These are phyloP conservation scores for Dictyostelium capitatum DNA, from an alignment of 78 protist genomes.

Conservation along the genomic window DNA sequence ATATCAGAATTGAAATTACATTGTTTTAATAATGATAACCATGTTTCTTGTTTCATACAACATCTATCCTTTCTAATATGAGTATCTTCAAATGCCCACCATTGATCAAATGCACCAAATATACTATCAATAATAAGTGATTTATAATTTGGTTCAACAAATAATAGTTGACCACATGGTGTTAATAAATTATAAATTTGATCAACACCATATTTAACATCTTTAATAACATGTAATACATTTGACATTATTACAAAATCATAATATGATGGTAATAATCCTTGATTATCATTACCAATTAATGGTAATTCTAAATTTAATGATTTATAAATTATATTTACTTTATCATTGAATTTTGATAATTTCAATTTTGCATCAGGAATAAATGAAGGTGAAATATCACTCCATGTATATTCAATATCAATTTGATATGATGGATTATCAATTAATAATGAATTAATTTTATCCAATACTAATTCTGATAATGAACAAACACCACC, in stretches of 20 bases:
- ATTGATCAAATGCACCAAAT: no score
- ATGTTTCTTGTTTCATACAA: background rate
- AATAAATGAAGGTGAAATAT: conserved; percentile 16
- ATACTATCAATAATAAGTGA: no score
- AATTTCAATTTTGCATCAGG: background rate
- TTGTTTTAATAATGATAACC: background rate
- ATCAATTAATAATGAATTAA: background rate
- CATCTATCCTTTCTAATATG: no score
- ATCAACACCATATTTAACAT: background rate
- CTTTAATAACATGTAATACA: background rate
- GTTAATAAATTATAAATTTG: background rate
- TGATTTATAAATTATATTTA: background rate
- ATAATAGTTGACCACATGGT: background rate
- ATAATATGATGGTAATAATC: background rate
- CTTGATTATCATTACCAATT: background rate
- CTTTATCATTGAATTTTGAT: background rate
- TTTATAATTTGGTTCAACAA: background rate
- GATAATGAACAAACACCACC: conserved; percentile 14
- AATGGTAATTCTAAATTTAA: background rate
- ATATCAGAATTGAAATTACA: background rate
- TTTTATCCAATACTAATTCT: background rate
- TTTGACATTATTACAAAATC: conserved; percentile 18
- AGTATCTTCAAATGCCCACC: no score
- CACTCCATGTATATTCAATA: conserved; percentile 32
- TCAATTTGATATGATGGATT: conserved; percentile 3